A percentile compares a stretch with the other conserved stretches of the same genome.
Conservation (phyloP, 768 basidiomycete species). For the Phanerochaete carnosa region DNA sequence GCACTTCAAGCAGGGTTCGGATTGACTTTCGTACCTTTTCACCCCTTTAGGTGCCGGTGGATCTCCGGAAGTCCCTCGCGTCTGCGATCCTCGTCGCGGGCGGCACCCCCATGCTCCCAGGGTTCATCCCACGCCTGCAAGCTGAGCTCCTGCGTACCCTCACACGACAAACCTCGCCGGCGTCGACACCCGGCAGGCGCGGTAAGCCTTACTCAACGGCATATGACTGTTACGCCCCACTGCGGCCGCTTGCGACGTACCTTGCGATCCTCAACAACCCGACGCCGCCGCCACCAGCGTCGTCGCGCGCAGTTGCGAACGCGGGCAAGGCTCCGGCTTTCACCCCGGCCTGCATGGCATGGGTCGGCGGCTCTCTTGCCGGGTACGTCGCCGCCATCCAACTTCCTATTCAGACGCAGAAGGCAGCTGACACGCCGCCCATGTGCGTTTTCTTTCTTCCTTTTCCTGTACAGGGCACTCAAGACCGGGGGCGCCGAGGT, state of each 20-base stretch:
- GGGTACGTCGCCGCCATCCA: constrained; percentile 52
- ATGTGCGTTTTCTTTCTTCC: no score
- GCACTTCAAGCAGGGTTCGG: neutral
- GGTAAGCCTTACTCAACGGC: constrained; percentile 40
- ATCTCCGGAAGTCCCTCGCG: constrained; percentile 81
- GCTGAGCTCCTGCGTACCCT: constrained; percentile 68
- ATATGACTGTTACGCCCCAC: constrained; percentile 72
- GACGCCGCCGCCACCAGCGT: constrained; percentile 44
- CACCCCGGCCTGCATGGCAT: constrained; percentile 73
- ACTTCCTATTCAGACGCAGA: neutral
- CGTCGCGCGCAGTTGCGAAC: constrained; percentile 53
- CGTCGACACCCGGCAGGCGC: constrained; percentile 37
- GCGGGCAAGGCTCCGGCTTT: constrained; percentile 89
- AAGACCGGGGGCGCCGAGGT: constrained; percentile 88
- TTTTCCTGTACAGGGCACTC: constrained; percentile 49
- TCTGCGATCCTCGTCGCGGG: constrained; percentile 85
- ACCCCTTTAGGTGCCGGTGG: constrained; percentile 74
- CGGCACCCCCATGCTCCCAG: constrained; percentile 88
- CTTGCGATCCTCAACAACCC: constrained; percentile 88
- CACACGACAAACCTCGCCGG: constrained; percentile 7
- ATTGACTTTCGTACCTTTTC: neutral
- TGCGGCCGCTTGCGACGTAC: constrained; percentile 68
- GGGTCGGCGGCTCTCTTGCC: constrained; percentile 93
- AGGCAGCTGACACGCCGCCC: constrained; percentile 1
- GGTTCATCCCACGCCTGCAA: constrained; percentile 89